These are phyloP conservation scores for Purpureocillium lavendulum DNA, from an alignment of 2,329 filamentous ascomycete genomes.

Conservation along the genomic window DNA sequence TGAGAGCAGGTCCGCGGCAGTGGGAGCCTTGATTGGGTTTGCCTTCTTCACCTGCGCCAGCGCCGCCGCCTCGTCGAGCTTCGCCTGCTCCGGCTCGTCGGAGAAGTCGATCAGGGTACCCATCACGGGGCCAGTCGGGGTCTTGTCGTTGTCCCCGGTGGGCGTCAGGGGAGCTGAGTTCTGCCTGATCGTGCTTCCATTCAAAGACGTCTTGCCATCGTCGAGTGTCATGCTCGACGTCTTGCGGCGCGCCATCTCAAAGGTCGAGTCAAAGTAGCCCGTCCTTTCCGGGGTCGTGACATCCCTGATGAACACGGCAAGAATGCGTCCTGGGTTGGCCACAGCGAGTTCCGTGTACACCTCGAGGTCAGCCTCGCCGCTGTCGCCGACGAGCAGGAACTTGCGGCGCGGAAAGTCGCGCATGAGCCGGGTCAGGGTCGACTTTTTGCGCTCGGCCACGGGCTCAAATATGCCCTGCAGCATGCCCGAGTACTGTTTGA, in stretches of 20 bases:
- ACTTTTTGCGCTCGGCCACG: conserved; percentile 88
- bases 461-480: conserved; percentile 97
- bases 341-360: conserved; percentile 92
- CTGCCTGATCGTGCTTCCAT: conserved; percentile 15
- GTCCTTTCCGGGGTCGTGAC: conserved; percentile 70
- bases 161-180: conserved; percentile 12
- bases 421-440: conserved; percentile 76
- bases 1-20: conserved; percentile 19
- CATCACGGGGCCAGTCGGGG: conserved; percentile 32
- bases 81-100: conserved; percentile 36
- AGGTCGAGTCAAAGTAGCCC: conserved; percentile 67
- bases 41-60: conserved; percentile 19
- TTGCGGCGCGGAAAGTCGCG: conserved; percentile 81
- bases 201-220: conserved; percentile 8
- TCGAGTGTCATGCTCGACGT: conserved; percentile 16
- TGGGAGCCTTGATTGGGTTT: conserved; percentile 11
- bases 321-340: conserved; percentile 72
- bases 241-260: conserved; percentile 20
- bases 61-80: conserved; percentile 23
- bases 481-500: conserved; percentile 97
- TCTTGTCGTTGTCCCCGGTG: too few species aligned
- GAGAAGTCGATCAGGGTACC: conserved; percentile 55
- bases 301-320: conserved; percentile 89
- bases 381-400: conserved; percentile 90
- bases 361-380: conserved; percentile 92